Conservation (phyloP, 371 early-diverging fungal species). For the Mortierella polycephala region DNA sequence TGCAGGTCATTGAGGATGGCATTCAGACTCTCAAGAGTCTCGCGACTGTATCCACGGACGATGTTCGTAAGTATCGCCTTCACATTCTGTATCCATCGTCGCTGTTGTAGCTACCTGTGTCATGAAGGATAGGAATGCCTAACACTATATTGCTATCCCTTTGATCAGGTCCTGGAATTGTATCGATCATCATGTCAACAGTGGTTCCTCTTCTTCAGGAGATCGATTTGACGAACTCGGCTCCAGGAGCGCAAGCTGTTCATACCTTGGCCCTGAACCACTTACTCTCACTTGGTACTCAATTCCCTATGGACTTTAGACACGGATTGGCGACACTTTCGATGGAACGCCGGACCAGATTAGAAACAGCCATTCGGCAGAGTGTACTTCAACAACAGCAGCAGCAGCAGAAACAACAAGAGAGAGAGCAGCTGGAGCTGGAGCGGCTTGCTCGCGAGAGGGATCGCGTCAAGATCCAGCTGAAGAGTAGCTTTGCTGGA, state of each 20-base stretch:
- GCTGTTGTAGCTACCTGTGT: not conserved
- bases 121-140: not conserved
- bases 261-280: conserved; percentile 41
- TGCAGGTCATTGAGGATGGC: conserved; percentile 50
- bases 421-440: conserved; percentile 28
- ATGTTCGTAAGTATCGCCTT: conserved; percentile 18
- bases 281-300: conserved; percentile 30
- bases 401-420: conserved; percentile 33
- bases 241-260: conserved; percentile 6
- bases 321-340: conserved; percentile 31
- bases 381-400: conserved; percentile 41
- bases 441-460: conserved; percentile 36
- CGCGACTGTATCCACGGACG: conserved; percentile 22
- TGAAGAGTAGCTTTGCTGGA: conserved; percentile 51
- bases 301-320: conserved; percentile 43
- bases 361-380: conserved; percentile 52
- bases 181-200: conserved; percentile 47
- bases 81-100: not conserved
- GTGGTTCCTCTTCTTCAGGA: conserved; percentile 39
- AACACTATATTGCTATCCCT: not conserved
- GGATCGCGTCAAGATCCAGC: conserved; percentile 47
- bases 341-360: conserved; percentile 34
- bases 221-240: not conserved
- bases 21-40: conserved; percentile 44
- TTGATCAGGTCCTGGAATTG: conserved; percentile 18